A percentile compares a stretch with the other conserved stretches of the same genome.
phyloP scores from a whole-genome alignment of 768 basidiomycete genomes.

The Kondoa subrosea region DNA sequence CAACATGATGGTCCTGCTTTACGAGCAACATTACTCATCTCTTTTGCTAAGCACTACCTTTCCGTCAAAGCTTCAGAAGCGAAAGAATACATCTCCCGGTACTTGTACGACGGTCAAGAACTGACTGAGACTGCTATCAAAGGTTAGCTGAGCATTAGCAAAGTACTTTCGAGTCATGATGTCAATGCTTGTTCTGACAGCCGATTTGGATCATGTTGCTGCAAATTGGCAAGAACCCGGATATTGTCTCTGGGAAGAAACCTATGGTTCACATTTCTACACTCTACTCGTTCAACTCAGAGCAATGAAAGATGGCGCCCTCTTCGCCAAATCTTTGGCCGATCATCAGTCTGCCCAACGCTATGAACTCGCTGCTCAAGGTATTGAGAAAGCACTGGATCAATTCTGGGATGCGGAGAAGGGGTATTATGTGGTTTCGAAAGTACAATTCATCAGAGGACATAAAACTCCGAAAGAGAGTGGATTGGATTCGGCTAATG shows the following conservation, averaged over 20 bases:
- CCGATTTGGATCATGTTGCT: conserved; percentile 60
- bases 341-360: neutral
- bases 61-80: neutral
- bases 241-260: conserved; percentile 38
- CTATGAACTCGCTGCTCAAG: neutral
- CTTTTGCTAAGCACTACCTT: conserved; percentile 48
- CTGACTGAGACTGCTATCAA: conserved; percentile 34
- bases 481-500: neutral
- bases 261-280: conserved; percentile 58
- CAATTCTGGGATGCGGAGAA: conserved; percentile 2
- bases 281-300: conserved; percentile 64
- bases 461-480: neutral
- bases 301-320: conserved; percentile 30
- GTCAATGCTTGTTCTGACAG: conserved; percentile 55
- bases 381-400: neutral
- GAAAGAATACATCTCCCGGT: conserved; percentile 36
- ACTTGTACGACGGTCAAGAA: neutral
- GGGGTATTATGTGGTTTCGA: neutral
- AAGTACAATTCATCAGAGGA: too few species aligned
- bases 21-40: conserved; percentile 50
- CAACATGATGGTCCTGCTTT: conserved; percentile 52
- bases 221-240: conserved; percentile 44
- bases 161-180: too few species aligned
- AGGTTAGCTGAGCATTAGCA: too few species aligned
- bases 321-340: neutral